Base-by-base conservation (phyloP, 1,284 basidiomycete genomes). In the Sporisorium reilianum region DNA sequence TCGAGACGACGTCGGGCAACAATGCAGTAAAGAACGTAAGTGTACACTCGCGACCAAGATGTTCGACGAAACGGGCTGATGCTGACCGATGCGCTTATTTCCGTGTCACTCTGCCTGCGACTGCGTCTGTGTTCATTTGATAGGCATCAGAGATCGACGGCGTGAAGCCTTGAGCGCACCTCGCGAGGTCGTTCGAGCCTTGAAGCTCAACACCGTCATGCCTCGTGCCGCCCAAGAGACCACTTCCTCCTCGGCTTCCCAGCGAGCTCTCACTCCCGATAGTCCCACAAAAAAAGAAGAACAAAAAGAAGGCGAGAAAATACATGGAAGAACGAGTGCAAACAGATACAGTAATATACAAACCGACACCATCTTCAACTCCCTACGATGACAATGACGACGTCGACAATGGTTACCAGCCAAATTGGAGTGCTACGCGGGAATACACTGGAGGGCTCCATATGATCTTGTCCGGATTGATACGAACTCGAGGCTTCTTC, bases 401-500 rank as follows among this genome's bases (percentile, higher is more conserved):
- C 5, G 28, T 9, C 28, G 28, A n/a, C n/a, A n/a, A n/a, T 38
- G 16, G 5, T 8, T 62, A 82, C 78, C 79, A 84, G 18, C 80
- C 80, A 56, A 83, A 84, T 82, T 67, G 2, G 84, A 82, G 48
- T 86, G 86, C 11, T 82, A 78, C 0, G 86, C 86, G 57, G 97
- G 97, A 83, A 94, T 97, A 97, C 97, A 99, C 68, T 85, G n/a
- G n/a, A n/a, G n/a, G n/a, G n/a, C n/a, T n/a, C n/a, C n/a, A n/a
- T n/a, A n/a, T 81, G 11, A 99, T 87, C 81, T 88, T 88, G 58
- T 92, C 90, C 18, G 96, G 88, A 75, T 93, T 89, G 78, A 99
- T 97, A 52, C 91, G 87, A 58, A 91, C 88, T 67, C 91, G 88
- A 61, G 90, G 89, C 87, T 98, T 99, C 80, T 88, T 89, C 85